These are phyloP conservation scores for Amaranthus palmeri DNA, from an alignment of 148 eudicot genomes.

Conservation along the genomic window DNA sequence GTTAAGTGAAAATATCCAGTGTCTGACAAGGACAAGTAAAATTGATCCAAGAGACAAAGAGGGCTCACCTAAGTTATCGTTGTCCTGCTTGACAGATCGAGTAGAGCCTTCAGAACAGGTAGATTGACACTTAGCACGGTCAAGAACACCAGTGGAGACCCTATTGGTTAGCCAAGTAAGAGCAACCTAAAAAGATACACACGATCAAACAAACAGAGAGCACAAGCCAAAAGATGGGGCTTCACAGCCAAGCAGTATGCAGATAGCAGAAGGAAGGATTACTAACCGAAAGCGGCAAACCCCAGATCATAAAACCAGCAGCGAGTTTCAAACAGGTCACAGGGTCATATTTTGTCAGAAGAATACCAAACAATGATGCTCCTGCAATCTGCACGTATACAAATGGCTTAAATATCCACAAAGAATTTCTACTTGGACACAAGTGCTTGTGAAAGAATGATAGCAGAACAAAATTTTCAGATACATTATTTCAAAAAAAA, in stretches of 20 bases:
- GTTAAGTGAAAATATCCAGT: neutral
- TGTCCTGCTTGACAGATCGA: slow-evolving; percentile 23
- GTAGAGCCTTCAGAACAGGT: slow-evolving; percentile 40
- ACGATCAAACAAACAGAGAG: neutral
- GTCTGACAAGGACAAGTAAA: neutral
- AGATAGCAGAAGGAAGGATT: slow-evolving; percentile 8
- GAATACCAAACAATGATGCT: slow-evolving; percentile 80
- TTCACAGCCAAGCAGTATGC: neutral
- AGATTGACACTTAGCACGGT: slow-evolving; percentile 59
- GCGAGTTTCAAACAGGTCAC: slow-evolving; percentile 84
- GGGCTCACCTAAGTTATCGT: slow-evolving; percentile 51
- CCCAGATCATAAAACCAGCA: slow-evolving; percentile 73
- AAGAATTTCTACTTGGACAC: neutral
- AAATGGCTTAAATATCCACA: neutral
- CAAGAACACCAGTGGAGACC: slow-evolving; percentile 86
- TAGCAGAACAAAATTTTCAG: neutral
- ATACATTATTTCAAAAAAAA: too few relatives aligned
- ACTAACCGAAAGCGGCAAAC: slow-evolving; percentile 70
- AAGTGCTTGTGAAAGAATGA: neutral
- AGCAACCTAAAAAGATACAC: slow-evolving; percentile 37
- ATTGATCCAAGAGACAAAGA: neutral
- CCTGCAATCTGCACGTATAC: slow-evolving; percentile 67
- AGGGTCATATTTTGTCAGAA: slow-evolving; percentile 74
- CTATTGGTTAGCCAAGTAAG: slow-evolving; percentile 78
- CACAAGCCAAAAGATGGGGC: neutral